Base-by-base conservation (phyloP, 352 stramenopile species). In the Blastocystis sp. region DNA sequence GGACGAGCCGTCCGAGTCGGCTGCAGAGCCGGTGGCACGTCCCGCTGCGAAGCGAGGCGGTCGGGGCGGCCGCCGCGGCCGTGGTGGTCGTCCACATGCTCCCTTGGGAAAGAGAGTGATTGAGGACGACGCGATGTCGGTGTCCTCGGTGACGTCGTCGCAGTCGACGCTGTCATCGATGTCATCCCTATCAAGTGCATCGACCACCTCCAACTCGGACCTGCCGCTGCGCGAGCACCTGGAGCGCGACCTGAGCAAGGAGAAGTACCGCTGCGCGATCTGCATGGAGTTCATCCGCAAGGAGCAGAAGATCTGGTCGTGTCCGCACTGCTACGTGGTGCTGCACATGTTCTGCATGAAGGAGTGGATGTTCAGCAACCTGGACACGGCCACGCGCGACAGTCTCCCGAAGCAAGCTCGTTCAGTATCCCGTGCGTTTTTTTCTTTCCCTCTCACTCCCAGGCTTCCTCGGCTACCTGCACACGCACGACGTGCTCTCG, bases 281-380 rank as follows among this genome's bases (percentile, higher is more conserved):
- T 85, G 75, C 63, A 76, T 85, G 57, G 75, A 76, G 4, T 27
- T 61, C 18, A 72, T 85, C 32, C 11, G 11, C 16, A 56, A 61
- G 57, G 29, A 75, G 8, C 48, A 85, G 1, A 40, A 48, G 21
- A 85, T 85, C 40, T 85, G 63, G 57, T 76, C 57, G 29, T 85
- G 75, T 51, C 75, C 38, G 6, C 21, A 64, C 21, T 85, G 75
- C 44, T 85, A 27, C 27, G 75, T 72, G 29, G 57, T 85, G 14
- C 63, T 72, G 4, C 75, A 85, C 29, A 29, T 85, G 18, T 24
- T 27, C 38, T 85, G 75, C 63, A 85, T 85, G 75, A 85, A 76
- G 57, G 21, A 72, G 48, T 85, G 75, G 75, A 76, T 85, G 34
- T 75, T 85, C 42, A 85, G 75, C 21, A 59, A 76, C 36, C 40